Evolutionary conservation across 768 basidiomycete species (phyloP).

Genomic region (Leucosporidium scottii): DNA sequence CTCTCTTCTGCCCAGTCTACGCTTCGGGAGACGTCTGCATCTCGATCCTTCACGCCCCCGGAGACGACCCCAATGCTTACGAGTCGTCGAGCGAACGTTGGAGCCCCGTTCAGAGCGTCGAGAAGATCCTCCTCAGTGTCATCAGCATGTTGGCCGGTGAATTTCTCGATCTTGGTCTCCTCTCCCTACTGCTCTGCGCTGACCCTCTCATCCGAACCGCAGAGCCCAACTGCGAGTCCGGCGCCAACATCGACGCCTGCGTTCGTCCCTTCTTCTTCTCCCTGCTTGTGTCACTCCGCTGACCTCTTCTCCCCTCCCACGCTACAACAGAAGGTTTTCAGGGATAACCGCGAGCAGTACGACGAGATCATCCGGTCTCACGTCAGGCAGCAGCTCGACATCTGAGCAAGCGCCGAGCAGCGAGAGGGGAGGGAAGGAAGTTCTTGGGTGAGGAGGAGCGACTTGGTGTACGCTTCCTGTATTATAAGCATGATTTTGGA

Average conservation of each 20-base stretch:
- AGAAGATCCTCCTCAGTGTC: slow-evolving; percentile 86
- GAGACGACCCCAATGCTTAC: slow-evolving; percentile 60
- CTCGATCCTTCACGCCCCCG: slow-evolving; percentile 86
- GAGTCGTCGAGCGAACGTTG: slow-evolving; percentile 93
- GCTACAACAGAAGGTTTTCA: slow-evolving; percentile 63
- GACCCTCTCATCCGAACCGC: slow-evolving; percentile 1
- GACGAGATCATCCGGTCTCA: slow-evolving; percentile 75
- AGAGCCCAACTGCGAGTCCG: slow-evolving; percentile 97
- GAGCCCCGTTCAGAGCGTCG: slow-evolving; percentile 97
- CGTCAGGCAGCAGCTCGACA: slow-evolving; percentile 75
- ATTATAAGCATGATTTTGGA: too few species aligned
- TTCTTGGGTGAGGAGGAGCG: too few species aligned
- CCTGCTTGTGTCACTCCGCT: too few species aligned
- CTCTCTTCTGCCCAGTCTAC: slow-evolving; percentile 59
- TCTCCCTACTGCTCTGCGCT: not conserved
- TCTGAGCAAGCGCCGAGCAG: slow-evolving; percentile 7
- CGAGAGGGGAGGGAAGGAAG: too few species aligned
- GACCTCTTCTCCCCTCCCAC: not conserved
- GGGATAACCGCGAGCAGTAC: slow-evolving; percentile 81
- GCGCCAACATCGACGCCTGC: slow-evolving; percentile 66
- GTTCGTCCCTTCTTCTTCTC: slow-evolving; percentile 10
- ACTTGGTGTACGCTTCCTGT: too few species aligned
- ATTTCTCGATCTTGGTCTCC: slow-evolving; percentile 5
- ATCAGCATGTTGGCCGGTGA: slow-evolving; percentile 92
- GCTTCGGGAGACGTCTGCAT: slow-evolving; percentile 95